Percentiles rank a stretch among this genome's conserved stretches.
These are phyloP conservation scores for Orbilia javanica DNA, from an alignment of 2,329 filamentous ascomycete species.

Conservation along the genomic window DNA sequence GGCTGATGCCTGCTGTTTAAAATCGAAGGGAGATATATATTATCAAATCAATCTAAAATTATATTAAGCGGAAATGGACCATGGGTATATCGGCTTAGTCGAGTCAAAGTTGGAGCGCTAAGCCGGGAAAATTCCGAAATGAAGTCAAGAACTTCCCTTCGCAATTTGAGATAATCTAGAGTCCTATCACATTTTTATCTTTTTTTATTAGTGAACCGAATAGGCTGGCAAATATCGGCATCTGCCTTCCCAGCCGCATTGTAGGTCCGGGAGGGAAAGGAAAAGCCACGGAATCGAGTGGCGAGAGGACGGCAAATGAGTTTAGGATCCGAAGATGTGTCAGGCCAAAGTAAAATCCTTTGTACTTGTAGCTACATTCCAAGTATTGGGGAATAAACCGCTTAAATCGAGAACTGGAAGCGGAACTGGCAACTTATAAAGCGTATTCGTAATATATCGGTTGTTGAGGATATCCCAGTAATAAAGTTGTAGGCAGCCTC, in stretches of 20 bases:
- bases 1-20: too few relatives aligned
- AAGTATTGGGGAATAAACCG: background rate
- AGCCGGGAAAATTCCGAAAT: slow-evolving; percentile 4
- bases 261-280: background rate
- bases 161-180: background rate
- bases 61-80: background rate
- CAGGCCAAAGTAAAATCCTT: background rate
- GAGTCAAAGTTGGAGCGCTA: background rate
- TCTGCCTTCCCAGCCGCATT: slow-evolving; percentile 3
- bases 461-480: background rate
- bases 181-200: background rate
- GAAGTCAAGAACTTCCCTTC: background rate
- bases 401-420: background rate
- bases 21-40: background rate
- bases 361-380: background rate
- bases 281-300: background rate
- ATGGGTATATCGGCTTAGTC: background rate
- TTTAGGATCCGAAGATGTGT: background rate
- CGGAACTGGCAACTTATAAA: slow-evolving; percentile 1
- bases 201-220: background rate
- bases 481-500: background rate
- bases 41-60: background rate
- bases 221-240: background rate
- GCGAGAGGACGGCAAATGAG: background rate
- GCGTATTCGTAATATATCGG: background rate